A percentile compares a stretch with the other conserved stretches of the same genome.
These are phyloP conservation scores for Allantophomopsis lycopodina DNA, from an alignment of 2,329 filamentous ascomycete species.

Conservation along the genomic window DNA sequence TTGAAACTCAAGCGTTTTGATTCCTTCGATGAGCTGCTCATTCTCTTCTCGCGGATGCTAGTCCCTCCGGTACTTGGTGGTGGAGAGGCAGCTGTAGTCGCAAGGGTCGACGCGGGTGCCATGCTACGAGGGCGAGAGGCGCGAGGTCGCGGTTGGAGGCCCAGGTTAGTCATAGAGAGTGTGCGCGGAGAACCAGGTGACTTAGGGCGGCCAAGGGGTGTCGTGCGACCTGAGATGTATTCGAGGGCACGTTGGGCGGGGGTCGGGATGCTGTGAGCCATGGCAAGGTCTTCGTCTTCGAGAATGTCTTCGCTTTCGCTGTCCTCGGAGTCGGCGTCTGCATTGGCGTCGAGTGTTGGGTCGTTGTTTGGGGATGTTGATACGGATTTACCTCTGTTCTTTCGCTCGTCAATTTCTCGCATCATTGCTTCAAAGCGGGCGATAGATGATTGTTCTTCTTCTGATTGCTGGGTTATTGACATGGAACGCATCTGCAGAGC, in stretches of 20 bases:
- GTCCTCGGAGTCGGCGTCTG: slow-evolving; percentile 15
- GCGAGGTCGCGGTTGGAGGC: neutral
- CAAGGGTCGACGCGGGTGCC: neutral
- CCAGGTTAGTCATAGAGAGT: neutral
- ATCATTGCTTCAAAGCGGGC: slow-evolving; percentile 54
- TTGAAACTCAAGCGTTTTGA: slow-evolving; percentile 32
- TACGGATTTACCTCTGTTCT: slow-evolving; percentile 13
- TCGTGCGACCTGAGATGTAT: slow-evolving; percentile 6
- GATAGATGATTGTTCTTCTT: slow-evolving; percentile 46
- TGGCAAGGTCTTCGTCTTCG: slow-evolving; percentile 24
- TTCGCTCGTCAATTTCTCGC: slow-evolving; percentile 40
- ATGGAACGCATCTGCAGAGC: slow-evolving; percentile 42
- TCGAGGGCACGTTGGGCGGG: slow-evolving; percentile 6
- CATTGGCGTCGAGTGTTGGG: neutral
- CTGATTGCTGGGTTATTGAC: slow-evolving; percentile 2
- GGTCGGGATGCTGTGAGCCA: slow-evolving; percentile 3
- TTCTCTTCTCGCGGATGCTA: neutral
- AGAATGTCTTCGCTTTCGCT: slow-evolving; percentile 24
- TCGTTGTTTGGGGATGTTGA: neutral
- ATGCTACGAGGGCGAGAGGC: neutral
- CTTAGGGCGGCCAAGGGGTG: neutral
- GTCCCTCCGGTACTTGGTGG: neutral
- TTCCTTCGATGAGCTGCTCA: neutral
- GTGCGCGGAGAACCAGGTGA: neutral
- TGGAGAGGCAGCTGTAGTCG: neutral